These are phyloP conservation scores for Alternaria sp. DNA, from an alignment of 2,329 filamentous ascomycete genomes.

Conservation along the genomic window DNA sequence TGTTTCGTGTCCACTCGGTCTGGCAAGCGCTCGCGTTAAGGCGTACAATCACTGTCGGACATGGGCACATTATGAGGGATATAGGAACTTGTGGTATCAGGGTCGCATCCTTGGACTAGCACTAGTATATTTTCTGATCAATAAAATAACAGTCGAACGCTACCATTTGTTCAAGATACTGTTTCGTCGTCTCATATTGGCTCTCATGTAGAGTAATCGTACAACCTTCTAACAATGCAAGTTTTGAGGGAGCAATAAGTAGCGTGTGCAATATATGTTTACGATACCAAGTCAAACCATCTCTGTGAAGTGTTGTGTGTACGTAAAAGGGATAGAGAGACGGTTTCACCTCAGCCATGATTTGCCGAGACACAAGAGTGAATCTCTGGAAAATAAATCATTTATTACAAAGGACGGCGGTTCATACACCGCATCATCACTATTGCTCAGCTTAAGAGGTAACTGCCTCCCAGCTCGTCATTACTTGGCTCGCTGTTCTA, in stretches of 20 bases:
- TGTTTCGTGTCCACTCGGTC: not conserved
- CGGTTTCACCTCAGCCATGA: not conserved
- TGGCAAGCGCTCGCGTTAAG: conserved; percentile 11
- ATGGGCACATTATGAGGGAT: not conserved
- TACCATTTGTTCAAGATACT: not conserved
- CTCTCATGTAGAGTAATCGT: not conserved
- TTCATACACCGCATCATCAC: not conserved
- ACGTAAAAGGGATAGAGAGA: not conserved
- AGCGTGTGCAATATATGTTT: not conserved
- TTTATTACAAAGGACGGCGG: not conserved
- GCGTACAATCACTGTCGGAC: not conserved
- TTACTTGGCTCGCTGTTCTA: conserved; percentile 4
- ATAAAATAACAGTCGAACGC: not conserved
- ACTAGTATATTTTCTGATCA: not conserved
- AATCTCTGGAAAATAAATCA: not conserved
- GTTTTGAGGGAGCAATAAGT: not conserved
- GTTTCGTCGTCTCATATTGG: not conserved
- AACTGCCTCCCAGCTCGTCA: not conserved
- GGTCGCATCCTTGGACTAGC: not conserved
- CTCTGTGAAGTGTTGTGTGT: not conserved
- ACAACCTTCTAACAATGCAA: not conserved
- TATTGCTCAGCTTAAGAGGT: not conserved
- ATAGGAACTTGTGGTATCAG: not conserved
- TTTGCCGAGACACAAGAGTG: not conserved
- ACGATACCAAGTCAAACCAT: not conserved